These are phyloP conservation scores for Pythium scleroteichum DNA, from an alignment of 352 stramenopile genomes.

Conservation along the genomic window DNA sequence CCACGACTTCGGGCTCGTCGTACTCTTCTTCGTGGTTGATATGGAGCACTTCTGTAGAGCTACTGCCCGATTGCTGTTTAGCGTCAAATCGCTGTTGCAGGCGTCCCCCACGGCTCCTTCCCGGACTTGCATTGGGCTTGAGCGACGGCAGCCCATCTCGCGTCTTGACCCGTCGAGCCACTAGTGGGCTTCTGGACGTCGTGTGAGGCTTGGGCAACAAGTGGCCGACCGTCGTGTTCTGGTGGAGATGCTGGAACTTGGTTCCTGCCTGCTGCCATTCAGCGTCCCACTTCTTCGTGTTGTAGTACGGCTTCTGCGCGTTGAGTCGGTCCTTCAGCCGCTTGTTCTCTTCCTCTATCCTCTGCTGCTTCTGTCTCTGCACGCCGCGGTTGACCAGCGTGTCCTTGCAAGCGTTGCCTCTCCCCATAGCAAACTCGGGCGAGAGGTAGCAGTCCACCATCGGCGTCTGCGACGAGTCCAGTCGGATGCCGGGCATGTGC, in stretches of 20 bases:
- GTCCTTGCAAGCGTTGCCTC: slow-evolving; percentile 64
- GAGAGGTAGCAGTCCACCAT: slow-evolving; percentile 79
- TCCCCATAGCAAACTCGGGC: slow-evolving; percentile 52
- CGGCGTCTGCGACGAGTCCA: slow-evolving; percentile 66
- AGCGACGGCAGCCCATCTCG: slow-evolving; percentile 22
- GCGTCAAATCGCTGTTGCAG: slow-evolving; percentile 10
- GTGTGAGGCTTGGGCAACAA: slow-evolving; percentile 36
- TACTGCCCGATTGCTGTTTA: background rate
- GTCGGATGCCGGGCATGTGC: slow-evolving; percentile 68
- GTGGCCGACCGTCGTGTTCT: slow-evolving; percentile 72
- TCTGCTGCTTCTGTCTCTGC: slow-evolving; percentile 47
- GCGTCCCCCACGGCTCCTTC: slow-evolving; percentile 5
- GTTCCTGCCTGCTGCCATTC: slow-evolving; percentile 62
- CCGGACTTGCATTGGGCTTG: slow-evolving; percentile 12
- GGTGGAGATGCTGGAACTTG: slow-evolving; percentile 63
- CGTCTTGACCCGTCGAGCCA: slow-evolving; percentile 13
- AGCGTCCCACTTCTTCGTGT: slow-evolving; percentile 68
- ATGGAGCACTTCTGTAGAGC: background rate
- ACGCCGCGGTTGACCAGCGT: slow-evolving; percentile 63
- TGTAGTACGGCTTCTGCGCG: slow-evolving; percentile 66
- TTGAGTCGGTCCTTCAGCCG: slow-evolving; percentile 54
- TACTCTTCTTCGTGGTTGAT: slow-evolving; percentile 12
- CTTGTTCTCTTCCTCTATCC: slow-evolving; percentile 68
- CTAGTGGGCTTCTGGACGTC: slow-evolving; percentile 12
- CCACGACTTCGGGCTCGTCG: slow-evolving; percentile 31